Evolutionary conservation across 169 alveolate genomes (phyloP), one percentile per base, ranked within the genome.

Genomic region (Eimeria necatrix): DNA sequence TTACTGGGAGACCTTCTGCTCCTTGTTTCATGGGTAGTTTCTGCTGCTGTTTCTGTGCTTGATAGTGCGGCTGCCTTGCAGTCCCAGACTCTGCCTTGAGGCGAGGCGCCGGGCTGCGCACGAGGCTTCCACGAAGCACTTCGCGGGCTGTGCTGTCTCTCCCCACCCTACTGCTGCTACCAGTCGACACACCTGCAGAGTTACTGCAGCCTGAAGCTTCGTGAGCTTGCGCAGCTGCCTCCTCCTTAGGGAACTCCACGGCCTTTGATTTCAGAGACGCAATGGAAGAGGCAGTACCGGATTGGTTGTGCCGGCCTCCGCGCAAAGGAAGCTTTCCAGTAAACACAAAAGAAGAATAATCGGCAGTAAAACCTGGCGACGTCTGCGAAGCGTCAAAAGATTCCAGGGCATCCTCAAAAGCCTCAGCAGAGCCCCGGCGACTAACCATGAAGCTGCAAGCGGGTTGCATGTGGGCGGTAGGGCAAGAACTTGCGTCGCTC

Each of bases 371-470:
- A 7, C 26, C 68, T 22, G 52, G 51, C 24, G 90, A 8, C 51
- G 90, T 10, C 3, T 52, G 71, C 32, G 90, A 70, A 52, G 51
- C 52, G 32, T 81, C 90, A 49, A 84, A 49, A 10, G 92, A 32
- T 48, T 84, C 92, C 12, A 84, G 24, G 26, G 92, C 92, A 59
- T 84, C 92, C 49, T 84, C 92, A 51, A 84, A 84, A 0, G 61
- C 92, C 60, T 84, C 92, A 26, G 92, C 26, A 16, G 92, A 84
- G 49, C 59, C 80, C 80, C 78, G 60, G 20, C 92, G 92, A 78
- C 92, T 84, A 14, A 41, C 92, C 80, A 84, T 10, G 46, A 53
- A 84, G 60, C 92, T 84, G 59, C 60, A 26, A 20, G 92, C 60
- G 51, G 78, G 92, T 20, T 84, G 92, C 59, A 84, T 49, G 51